Evolutionary conservation across 768 basidiomycete genomes (phyloP), one percentile per base, ranked within the genome.

Genomic region (Strobilomyces dryophilus): DNA sequence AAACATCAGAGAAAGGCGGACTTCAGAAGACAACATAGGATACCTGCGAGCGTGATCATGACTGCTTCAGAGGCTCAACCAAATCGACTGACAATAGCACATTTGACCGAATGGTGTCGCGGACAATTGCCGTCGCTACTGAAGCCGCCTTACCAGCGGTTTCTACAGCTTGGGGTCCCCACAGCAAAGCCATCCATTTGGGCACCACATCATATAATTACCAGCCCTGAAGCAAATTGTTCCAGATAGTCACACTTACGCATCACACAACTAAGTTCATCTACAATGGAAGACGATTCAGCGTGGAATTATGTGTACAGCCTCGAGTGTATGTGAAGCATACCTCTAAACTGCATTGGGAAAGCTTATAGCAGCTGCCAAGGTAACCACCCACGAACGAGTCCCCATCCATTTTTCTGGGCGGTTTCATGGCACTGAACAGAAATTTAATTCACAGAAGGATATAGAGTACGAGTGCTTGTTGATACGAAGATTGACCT

Each of bases 101-200:
- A 29, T 29, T 29, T 29, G 35, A 36, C 35, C 35, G 35, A 34
- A 10, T 36, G 24, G 24, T 24, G 24, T 24, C 24, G 24, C 24
- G 4, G 24, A 24, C 24, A 4, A 24, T 14, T 15, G 7, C 35
- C 35, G 15, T 36, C 7, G 32, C 10, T 15, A 15, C 6, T 34
- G 15, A 26, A 26, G 8, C 24, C 17, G 26, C 10, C 20, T 17
- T 29, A 10, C 15, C 20, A 34, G 27, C 15, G 40, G 39, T 17
- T 17, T 5, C 37, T 15, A 55, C 54, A 55, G 54, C 51, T 17
- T 43, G 54, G 53, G 24, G 18, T 32, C 37, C 50, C 9, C 5
- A 53, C 14, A 52, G 20, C 35, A 56, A 14, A 24, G 11, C 27
- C 39, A 39, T 26, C 14, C 39, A 3, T 40, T 40, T 18, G 17